Evolutionary conservation across 2,329 filamentous ascomycete genomes (phyloP).

Genomic region (Aureobasidium sp.): DNA sequence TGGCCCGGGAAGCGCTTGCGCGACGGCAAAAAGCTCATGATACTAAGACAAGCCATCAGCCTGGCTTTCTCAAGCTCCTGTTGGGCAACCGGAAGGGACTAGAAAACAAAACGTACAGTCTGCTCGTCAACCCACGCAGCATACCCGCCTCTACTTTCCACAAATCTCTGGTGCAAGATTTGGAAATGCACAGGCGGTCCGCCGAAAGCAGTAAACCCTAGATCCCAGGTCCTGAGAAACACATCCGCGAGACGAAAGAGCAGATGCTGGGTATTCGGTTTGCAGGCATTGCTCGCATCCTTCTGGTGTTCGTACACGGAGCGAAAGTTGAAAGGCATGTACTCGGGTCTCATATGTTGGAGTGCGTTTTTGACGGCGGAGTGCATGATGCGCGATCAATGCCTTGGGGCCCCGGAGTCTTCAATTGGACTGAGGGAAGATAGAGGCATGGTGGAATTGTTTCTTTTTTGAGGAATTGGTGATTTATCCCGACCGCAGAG

Average conservation of each 20-base stretch:
- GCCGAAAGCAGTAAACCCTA: slow-evolving; percentile 58
- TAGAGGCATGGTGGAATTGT: background rate
- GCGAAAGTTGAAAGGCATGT: background rate
- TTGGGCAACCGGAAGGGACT: too few relatives aligned
- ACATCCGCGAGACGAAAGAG: background rate
- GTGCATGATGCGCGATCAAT: background rate
- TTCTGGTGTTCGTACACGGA: background rate
- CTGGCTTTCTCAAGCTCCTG: background rate
- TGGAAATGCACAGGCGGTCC: slow-evolving; percentile 63
- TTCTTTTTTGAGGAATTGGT: background rate
- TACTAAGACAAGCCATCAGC: slow-evolving; percentile 39
- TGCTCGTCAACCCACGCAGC: slow-evolving; percentile 58
- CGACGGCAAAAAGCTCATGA: slow-evolving; percentile 62
- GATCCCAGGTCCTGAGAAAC: slow-evolving; percentile 38
- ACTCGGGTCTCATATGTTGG: background rate
- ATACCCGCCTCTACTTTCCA: slow-evolving; percentile 38
- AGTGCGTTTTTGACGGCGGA: background rate
- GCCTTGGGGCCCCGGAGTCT: too few relatives aligned
- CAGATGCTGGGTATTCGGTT: background rate
- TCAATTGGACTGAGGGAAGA: too few relatives aligned
- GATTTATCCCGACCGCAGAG: background rate
- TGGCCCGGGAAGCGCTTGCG: slow-evolving; percentile 59
- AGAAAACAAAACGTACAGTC: slow-evolving; percentile 37
- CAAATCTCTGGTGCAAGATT: slow-evolving; percentile 55
- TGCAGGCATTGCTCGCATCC: background rate